Evolutionary conservation across 225 moss, liverwort and hornwort species (phyloP).

Genomic region (Ulota crispa): DNA sequence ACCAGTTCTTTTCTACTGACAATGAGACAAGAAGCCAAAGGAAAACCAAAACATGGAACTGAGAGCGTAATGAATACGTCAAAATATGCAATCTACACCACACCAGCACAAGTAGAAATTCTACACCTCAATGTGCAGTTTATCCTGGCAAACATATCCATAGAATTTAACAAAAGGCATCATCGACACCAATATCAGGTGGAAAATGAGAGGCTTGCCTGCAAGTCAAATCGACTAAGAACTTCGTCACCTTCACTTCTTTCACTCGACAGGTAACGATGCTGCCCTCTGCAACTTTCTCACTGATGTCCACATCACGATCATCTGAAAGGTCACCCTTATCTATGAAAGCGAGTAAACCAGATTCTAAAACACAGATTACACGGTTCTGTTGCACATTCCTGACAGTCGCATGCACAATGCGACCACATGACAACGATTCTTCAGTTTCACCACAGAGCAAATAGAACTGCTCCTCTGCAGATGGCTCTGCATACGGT

Average conservation of each 20-base stretch:
- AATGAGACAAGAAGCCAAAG: constrained; percentile 38
- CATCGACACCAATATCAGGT: background rate
- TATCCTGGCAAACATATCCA: constrained; percentile 10
- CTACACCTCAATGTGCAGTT: background rate
- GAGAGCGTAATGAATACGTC: constrained; percentile 51
- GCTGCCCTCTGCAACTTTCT: constrained; percentile 85
- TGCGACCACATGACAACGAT: constrained; percentile 70
- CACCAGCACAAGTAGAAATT: background rate
- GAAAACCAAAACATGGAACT: constrained; percentile 36
- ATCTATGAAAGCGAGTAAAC: constrained; percentile 74
- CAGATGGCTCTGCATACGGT: constrained; percentile 44
- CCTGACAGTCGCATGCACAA: constrained; percentile 87
- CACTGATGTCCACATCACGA: constrained; percentile 68
- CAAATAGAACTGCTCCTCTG: constrained; percentile 79
- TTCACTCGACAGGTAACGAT: constrained; percentile 93
- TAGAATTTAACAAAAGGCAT: background rate
- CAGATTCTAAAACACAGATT: constrained; percentile 90
- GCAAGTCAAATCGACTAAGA: constrained; percentile 81
- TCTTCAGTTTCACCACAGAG: constrained; percentile 95
- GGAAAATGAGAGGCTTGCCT: constrained; percentile 32
- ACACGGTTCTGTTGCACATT: constrained; percentile 88
- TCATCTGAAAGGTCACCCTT: constrained; percentile 97
- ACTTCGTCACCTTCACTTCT: constrained; percentile 67
- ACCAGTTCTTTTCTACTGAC: background rate
- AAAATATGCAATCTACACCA: constrained; percentile 38